Base-by-base conservation (phyloP, 106 monocot species). In the Dioscorea dumetorum region DNA sequence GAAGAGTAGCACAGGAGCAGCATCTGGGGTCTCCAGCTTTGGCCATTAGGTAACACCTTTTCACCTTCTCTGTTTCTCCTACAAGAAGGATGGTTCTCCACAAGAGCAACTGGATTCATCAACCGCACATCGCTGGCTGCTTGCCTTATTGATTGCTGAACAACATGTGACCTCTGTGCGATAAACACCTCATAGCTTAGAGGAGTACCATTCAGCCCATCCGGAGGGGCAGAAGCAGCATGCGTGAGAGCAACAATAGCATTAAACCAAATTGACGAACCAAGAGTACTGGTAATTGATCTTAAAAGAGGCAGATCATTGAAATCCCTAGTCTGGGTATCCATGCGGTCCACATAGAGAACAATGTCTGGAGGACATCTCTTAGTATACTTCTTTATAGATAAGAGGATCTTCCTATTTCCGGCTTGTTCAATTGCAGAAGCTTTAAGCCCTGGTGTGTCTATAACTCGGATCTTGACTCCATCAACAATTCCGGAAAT, bases 21-120 rank as follows among this genome's bases (percentile, higher is more conserved):
- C 71, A 97, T 61, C 74, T 97, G 88, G 64, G 85, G 79, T 49
- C 91, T 84, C 95, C 95, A 97, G 41, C 77, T 84, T 8, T 73
- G 56, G 41, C 95, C 95, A 82, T 92, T 97, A 0, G 95, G 95
- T 50, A 97, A 84, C 49, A 95, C 77, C 48, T 73, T 83, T 52
- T 91, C 64, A 3, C 88, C 91, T 68, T 84, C 79, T 67, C 82
- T 77, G 63, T 95, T 95, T 64, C 78, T 88, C 52, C 95, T 86
- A 41, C 95, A 97, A 4, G 83, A 88, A 34, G 85, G 84, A 71
- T 97, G 95, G 57, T 97, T 97, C 79, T 97, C 95, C 52, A 88
- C 88, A 41, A 95, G 80, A 31, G 86, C 88, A 10, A 91, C 91
- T 3, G 91, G 95, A 63, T 97, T 97, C 88, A 92, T 86, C 66